Base-by-base conservation (phyloP, 2,329 filamentous ascomycete species). In the Escovopsis sp. region DNA sequence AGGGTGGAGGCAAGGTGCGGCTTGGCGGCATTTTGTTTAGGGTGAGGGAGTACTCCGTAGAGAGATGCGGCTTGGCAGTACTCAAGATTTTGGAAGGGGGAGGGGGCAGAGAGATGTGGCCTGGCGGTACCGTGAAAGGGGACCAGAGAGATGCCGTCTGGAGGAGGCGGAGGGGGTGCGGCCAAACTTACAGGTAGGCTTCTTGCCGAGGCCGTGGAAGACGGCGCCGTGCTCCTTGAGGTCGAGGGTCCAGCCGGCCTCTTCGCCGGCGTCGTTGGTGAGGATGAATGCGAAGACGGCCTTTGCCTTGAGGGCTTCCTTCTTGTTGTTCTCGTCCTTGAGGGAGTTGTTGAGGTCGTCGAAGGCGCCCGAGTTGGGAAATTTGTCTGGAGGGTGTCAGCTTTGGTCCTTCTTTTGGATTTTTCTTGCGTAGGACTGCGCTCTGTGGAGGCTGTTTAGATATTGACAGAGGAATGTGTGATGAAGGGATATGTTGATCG, bases 161-260 rank as follows among this genome's bases (percentile, higher is more conserved):
- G n/a, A n/a, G n/a, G 28, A 9, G 5, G 7, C 5, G n/a, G 19
- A 17, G 7, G 25, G 4, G 14, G 18, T 27, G 8, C 13, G 8
- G 8, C 25, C 13, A 35, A 19, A 60, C 74, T 52, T 57, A 92
- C 85, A 83, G 55, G 77, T 84, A 28, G 88, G 77, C 66, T 94
- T 94, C 47, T 72, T 72, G 48, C 79, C 80, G 18, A 71, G 56
- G 37, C 90, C 90, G 54, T 80, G 79, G 49, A 72, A 80, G 29
- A 94, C 87, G 37, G 70, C 71, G 43, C 90, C 90, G 42, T 78
- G 80, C 52, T 92, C 72, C 70, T 94, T 94, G 42, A 98, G 75
- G 58, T 98, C 90, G 48, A 98, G 83, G 65, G 92, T 75, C 90
- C 90, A 98, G 62, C 75, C 81, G 51, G 84, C 76, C 39, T 76